Evolutionary conservation across 148 eudicot species (phyloP).

Genomic region (Spergularia bocconei): DNA sequence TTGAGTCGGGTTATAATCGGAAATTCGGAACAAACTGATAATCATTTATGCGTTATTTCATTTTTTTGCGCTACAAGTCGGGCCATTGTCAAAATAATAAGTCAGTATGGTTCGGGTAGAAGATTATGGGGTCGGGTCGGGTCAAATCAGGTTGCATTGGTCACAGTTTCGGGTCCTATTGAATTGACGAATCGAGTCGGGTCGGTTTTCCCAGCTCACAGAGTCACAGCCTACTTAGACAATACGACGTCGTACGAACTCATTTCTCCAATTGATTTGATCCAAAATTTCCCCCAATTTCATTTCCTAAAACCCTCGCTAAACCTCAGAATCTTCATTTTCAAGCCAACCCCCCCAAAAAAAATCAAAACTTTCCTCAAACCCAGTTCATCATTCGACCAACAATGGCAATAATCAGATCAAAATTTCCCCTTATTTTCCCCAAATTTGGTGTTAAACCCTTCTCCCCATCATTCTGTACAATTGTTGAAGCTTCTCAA

Average conservation of each 20-base stretch:
- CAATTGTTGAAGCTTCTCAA: slow-evolving; percentile 3
- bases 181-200: too few species aligned
- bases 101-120: too few species aligned
- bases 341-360: background rate
- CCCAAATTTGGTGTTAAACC: slow-evolving; percentile 30
- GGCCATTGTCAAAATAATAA: too few species aligned
- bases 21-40: too few species aligned
- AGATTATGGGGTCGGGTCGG: too few species aligned
- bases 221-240: background rate
- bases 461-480: slow-evolving; percentile 27
- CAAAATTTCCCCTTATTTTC: slow-evolving; percentile 24
- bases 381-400: background rate
- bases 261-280: background rate
- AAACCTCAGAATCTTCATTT: slow-evolving; percentile 9
- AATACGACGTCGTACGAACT: slow-evolving; percentile 4
- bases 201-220: too few species aligned
- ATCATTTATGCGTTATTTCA: background rate
- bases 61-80: too few species aligned
- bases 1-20: too few species aligned
- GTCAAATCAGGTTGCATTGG: too few species aligned
- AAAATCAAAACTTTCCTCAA: slow-evolving; percentile 7
- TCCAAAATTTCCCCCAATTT: slow-evolving; percentile 5
- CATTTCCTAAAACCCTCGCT: slow-evolving; percentile 4
- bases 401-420: slow-evolving; percentile 39
- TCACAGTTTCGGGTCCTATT: too few species aligned